Evolutionary conservation across 2,329 filamentous ascomycete species (phyloP).

Genomic region (Teratosphaeria zuluensis): DNA sequence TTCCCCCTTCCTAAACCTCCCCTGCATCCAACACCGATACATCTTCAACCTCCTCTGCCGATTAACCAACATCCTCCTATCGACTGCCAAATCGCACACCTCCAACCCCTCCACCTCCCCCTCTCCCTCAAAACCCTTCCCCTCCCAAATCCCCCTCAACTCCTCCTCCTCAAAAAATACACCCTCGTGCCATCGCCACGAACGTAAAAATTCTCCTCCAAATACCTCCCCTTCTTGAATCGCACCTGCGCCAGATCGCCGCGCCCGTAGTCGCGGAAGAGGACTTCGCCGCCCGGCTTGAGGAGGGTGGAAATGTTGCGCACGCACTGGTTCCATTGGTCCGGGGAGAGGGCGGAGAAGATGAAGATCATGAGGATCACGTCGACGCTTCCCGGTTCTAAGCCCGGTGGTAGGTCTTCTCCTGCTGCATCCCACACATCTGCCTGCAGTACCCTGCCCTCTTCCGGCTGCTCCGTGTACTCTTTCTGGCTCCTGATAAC

Average conservation of each 20-base stretch:
- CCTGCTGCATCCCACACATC: conserved; percentile 90
- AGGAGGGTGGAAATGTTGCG: conserved; percentile 71
- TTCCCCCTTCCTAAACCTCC: conserved; percentile 58
- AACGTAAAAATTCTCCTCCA: conserved; percentile 96
- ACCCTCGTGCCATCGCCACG: conserved; percentile 90
- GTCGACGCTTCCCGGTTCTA: conserved; percentile 73
- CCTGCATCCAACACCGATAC: conserved; percentile 96
- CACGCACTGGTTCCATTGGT: conserved; percentile 75
- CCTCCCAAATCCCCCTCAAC: conserved; percentile 64
- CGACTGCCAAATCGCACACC: conserved; percentile 68
- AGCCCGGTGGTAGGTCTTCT: conserved; percentile 58
- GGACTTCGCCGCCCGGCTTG: conserved; percentile 84
- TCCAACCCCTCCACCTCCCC: conserved; percentile 42
- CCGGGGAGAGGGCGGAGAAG: conserved; percentile 80
- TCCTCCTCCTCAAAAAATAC: conserved; percentile 94
- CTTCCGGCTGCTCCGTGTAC: conserved; percentile 48
- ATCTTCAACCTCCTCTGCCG: conserved; percentile 86
- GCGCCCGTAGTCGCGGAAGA: conserved; percentile 93
- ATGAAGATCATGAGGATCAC: conserved; percentile 94
- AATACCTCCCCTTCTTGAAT: conserved; percentile 88
- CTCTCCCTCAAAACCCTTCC: conserved; percentile 17
- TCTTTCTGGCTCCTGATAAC: conserved; percentile 74
- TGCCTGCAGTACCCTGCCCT: conserved; percentile 55
- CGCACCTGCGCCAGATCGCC: conserved; percentile 93
- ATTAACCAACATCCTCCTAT: conserved; percentile 86